Conservation (phyloP, 2,329 filamentous ascomycete genomes). For the Chrysosporium queenslandicum region DNA sequence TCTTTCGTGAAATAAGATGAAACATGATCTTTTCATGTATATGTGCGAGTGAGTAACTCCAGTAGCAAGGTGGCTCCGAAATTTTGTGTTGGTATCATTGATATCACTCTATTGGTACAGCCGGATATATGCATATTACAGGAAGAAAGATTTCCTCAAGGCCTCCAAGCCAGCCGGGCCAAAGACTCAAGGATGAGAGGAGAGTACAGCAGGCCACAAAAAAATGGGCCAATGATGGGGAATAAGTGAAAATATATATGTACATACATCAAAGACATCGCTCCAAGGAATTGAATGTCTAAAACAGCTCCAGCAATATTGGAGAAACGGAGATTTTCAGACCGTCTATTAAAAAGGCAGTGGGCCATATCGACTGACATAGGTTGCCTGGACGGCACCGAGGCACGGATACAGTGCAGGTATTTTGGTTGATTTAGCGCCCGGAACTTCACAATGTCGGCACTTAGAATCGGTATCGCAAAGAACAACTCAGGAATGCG, state of each 20-base stretch:
- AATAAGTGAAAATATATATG: background rate
- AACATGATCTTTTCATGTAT: too few species aligned
- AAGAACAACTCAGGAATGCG: too few species aligned
- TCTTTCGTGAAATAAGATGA: too few species aligned
- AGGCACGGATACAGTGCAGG: background rate
- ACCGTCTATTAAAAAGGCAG: background rate
- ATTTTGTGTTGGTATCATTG: background rate
- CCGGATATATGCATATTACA: background rate
- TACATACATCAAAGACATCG: background rate
- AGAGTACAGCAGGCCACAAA: background rate
- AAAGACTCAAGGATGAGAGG: background rate
- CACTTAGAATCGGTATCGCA: background rate
- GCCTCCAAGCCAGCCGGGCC: background rate
- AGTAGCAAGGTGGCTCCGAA: too few species aligned
- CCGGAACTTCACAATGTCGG: background rate
- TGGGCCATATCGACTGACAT: background rate
- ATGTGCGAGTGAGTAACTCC: too few species aligned
- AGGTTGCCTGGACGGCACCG: background rate
- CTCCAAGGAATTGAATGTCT: background rate
- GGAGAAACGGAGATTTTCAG: background rate
- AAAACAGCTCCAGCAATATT: background rate
- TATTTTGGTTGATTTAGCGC: background rate
- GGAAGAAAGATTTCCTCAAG: background rate
- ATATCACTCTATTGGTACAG: conserved; percentile 3
- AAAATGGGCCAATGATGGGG: background rate